phyloP scores from a whole-genome alignment of 2,329 filamentous ascomycete species.

The Xylaria multiplex region DNA sequence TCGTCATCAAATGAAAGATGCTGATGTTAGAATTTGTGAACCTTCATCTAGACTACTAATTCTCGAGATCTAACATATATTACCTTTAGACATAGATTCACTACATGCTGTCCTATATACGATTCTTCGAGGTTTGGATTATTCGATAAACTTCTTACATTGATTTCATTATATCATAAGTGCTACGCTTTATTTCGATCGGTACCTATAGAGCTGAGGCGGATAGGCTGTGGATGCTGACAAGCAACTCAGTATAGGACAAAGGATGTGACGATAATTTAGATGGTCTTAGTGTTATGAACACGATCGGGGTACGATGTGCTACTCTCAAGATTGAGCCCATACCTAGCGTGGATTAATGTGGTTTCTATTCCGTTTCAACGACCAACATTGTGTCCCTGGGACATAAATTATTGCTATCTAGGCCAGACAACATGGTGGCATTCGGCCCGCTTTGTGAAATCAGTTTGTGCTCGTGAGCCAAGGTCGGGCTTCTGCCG shows the following conservation, averaged over 20 bases:
- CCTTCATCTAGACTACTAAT: background rate
- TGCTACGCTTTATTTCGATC: background rate
- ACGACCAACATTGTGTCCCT: background rate
- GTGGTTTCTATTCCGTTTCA: background rate
- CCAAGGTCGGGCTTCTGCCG: background rate
- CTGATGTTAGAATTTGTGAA: background rate
- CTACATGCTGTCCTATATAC: background rate
- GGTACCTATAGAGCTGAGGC: background rate
- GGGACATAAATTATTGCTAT: background rate
- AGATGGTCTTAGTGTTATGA: background rate
- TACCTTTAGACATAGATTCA: constrained; percentile 12
- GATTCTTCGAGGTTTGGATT: background rate
- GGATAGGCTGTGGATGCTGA: background rate
- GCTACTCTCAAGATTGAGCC: background rate
- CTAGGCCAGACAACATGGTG: background rate
- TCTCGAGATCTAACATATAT: background rate
- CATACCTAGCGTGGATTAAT: background rate
- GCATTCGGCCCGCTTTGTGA: constrained; percentile 2
- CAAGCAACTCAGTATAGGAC: background rate
- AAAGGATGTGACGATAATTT: background rate
- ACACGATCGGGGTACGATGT: constrained; percentile 11
- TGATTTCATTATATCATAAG: background rate
- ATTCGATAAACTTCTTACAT: background rate
- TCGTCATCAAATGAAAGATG: background rate
- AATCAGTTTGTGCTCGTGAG: background rate